A percentile compares a stretch with the other conserved stretches of the same genome.
Evolutionary conservation across 2,329 filamentous ascomycete genomes (phyloP).

Genomic region (Blumeria graminis): DNA sequence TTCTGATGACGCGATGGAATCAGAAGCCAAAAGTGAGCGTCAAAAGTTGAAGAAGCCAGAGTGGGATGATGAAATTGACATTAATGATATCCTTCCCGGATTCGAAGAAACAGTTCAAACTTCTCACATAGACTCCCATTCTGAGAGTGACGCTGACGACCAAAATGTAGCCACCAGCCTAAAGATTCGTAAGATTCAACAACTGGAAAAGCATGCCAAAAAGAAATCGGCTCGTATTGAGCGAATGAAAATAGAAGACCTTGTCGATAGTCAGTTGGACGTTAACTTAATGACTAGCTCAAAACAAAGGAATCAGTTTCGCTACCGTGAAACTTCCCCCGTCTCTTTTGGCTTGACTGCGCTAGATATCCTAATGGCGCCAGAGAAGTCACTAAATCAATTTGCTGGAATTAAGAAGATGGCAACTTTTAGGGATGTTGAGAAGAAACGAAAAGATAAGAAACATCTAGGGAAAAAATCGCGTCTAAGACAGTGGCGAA

Average conservation of each 20-base stretch:
- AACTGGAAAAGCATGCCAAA: slow-evolving; percentile 30
- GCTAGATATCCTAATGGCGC: slow-evolving; percentile 71
- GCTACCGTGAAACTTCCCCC: slow-evolving; percentile 85
- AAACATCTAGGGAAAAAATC: slow-evolving; percentile 87
- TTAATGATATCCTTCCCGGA: slow-evolving; percentile 72
- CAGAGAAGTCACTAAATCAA: slow-evolving; percentile 67
- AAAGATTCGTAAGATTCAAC: slow-evolving; percentile 34
- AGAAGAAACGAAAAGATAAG: slow-evolving; percentile 74
- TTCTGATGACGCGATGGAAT: slow-evolving; percentile 28
- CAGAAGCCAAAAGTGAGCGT: slow-evolving; percentile 20
- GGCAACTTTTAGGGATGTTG: slow-evolving; percentile 63
- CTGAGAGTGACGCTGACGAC: slow-evolving; percentile 22
- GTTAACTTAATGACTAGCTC: slow-evolving; percentile 38
- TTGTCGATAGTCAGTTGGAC: slow-evolving; percentile 62
- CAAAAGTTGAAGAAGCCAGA: slow-evolving; percentile 57
- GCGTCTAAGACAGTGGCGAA: slow-evolving; percentile 63
- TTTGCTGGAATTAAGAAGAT: slow-evolving; percentile 90
- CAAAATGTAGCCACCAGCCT: slow-evolving; percentile 22
- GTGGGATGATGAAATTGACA: slow-evolving; percentile 96
- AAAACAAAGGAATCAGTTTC: slow-evolving; percentile 38
- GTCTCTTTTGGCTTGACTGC: slow-evolving; percentile 73
- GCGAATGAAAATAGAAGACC: slow-evolving; percentile 58
- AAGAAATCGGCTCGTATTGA: slow-evolving; percentile 59
- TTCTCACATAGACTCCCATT: slow-evolving; percentile 28
- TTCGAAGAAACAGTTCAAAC: slow-evolving; percentile 37